Conservation (phyloP, 129 eudicot species). For the Sambucus nigra region DNA sequence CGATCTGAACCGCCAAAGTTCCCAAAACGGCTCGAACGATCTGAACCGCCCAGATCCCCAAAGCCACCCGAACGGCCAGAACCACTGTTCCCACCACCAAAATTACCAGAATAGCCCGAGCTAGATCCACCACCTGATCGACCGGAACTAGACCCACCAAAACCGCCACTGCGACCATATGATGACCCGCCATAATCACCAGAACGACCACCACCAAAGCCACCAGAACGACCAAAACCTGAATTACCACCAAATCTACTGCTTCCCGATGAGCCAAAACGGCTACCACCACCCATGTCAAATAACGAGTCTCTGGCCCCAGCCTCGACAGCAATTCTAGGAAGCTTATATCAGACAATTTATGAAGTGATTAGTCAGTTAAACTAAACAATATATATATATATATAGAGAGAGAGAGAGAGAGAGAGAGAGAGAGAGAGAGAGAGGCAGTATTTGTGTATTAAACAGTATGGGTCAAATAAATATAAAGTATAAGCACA, state of each 20-base stretch:
- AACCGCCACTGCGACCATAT: constrained; percentile 37
- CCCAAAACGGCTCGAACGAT: constrained; percentile 11
- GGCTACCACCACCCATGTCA: constrained; percentile 37
- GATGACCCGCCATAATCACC: constrained; percentile 12
- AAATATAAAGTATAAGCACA: no score
- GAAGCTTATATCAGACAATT: constrained; percentile 46
- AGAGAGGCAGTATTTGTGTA: no score
- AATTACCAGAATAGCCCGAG: constrained; percentile 18
- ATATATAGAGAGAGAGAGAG: no score
- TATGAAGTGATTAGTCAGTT: constrained; percentile 6
- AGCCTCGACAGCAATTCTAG: constrained; percentile 55
- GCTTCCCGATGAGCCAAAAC: constrained; percentile 28
- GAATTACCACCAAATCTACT: constrained; percentile 22
- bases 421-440: no score
- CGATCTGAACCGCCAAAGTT: constrained; percentile 13
- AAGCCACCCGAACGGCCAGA: constrained; percentile 16
- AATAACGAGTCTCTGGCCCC: constrained; percentile 37
- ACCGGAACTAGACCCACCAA: constrained; percentile 29
- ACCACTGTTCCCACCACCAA: constrained; percentile 14
- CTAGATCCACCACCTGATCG: constrained; percentile 31
- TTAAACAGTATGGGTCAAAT: no score
- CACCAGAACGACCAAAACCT: constrained; percentile 43
- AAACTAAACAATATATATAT: no score
- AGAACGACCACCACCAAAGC: constrained; percentile 29
- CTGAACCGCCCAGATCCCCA: constrained; percentile 20